These are phyloP conservation scores for Botryotinia calthae DNA, from an alignment of 2,329 filamentous ascomycete genomes.

Conservation along the genomic window DNA sequence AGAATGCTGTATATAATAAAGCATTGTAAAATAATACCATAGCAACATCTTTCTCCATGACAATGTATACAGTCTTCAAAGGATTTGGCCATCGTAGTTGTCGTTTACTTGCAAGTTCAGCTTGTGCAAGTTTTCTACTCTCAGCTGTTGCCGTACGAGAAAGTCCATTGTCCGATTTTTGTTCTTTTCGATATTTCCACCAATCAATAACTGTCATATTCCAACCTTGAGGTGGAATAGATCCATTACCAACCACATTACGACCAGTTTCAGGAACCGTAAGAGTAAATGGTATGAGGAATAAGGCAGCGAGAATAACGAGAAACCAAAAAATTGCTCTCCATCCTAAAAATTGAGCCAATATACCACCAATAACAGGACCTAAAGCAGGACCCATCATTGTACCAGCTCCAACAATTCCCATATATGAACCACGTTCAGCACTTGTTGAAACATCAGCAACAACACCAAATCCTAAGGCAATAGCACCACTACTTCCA, in stretches of 20 bases:
- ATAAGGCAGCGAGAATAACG: slow-evolving; percentile 44
- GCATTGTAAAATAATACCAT: slow-evolving; percentile 53
- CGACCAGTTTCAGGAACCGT: slow-evolving; percentile 39
- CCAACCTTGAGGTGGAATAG: slow-evolving; percentile 54
- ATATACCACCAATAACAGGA: slow-evolving; percentile 50
- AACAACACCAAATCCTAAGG: slow-evolving; percentile 68
- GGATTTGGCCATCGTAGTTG: slow-evolving; percentile 56
- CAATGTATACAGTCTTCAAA: slow-evolving; percentile 51
- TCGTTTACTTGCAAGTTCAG: slow-evolving; percentile 40
- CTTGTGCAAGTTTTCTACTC: slow-evolving; percentile 38
- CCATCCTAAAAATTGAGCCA: slow-evolving; percentile 50
- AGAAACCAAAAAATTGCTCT: slow-evolving; percentile 54
- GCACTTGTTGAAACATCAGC: slow-evolving; percentile 67
- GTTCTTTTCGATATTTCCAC: slow-evolving; percentile 30
- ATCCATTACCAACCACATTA: slow-evolving; percentile 42
- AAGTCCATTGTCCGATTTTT: slow-evolving; percentile 30
- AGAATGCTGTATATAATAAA: slow-evolving; percentile 56
- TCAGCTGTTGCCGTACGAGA: slow-evolving; percentile 38
- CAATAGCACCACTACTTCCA: slow-evolving; percentile 58
- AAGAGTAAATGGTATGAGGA: slow-evolving; percentile 40
- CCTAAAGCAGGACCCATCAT: slow-evolving; percentile 48
- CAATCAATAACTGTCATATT: slow-evolving; percentile 57
- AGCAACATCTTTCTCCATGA: slow-evolving; percentile 57
- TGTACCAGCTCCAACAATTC: slow-evolving; percentile 59
- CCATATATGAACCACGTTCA: slow-evolving; percentile 73